Evolutionary conservation across 257 asterid genomes (phyloP), one percentile per base, ranked within the genome.

Genomic region (Nicotiana undulata): DNA sequence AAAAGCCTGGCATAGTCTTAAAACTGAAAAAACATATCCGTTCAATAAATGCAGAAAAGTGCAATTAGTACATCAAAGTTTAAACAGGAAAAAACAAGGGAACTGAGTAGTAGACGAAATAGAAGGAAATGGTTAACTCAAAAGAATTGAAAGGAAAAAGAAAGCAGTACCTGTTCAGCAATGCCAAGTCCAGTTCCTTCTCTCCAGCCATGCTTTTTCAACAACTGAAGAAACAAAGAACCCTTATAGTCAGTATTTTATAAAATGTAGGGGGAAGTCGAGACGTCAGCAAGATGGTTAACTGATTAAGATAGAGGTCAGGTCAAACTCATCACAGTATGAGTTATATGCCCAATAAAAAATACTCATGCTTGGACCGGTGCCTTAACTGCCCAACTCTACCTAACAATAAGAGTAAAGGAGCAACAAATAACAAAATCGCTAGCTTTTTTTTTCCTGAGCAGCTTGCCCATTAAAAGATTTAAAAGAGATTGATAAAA

Each of bases 181-280:
- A 72, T 72, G 78, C 78, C 78, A 72, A 72, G 78, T 72, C 78
- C 78, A 72, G 78, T 72, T 72, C 78, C 78, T 72, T 72, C 78
- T 9, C 24, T 72, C 78, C 78, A 72, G 44, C 78, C 78, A 72
- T 72, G 78, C 22, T 49, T 72, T 49, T 72, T 72, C 26, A 72
- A 72, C 78, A 72, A 49, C 78, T 72, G 61, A 15, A 64, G 24
- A 64, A 64, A 64, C 22, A 24, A 64, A 64, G 13, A 64, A 64
- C 72, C 22, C 22, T 64, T 28, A 64, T 29, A 29, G 24, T 64
- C 9, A 26, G 67, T 61, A 26, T 17, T 26, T 61, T 26, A 24
- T 61, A 61, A 26, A 61, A 61, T 61, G 37, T 32, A 24, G n/a
- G 37, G 61, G 67, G 37, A 1, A 17, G 0, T 20, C 10, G 34